These are phyloP conservation scores for Didymella segeticola DNA, from an alignment of 2,329 filamentous ascomycete species.

Conservation along the genomic window DNA sequence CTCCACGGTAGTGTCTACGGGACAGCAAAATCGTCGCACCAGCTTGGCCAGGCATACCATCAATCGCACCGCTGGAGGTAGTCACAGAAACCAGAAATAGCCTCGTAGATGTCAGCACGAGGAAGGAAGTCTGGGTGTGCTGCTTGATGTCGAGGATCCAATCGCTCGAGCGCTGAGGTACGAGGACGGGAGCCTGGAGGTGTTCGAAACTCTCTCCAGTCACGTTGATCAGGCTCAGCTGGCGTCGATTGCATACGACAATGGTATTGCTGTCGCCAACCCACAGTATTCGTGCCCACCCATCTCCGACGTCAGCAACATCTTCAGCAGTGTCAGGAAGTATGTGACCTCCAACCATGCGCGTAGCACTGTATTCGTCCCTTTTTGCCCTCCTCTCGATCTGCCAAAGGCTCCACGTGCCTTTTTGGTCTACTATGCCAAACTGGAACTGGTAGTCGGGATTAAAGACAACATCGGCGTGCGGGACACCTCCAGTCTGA, in stretches of 20 bases:
- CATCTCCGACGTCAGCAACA: constrained; percentile 45
- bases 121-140: constrained; percentile 59
- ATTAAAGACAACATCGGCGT: constrained; percentile 71
- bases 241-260: constrained; percentile 59
- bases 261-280: constrained; percentile 56
- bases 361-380: constrained; percentile 43
- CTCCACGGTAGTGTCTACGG: constrained; percentile 62
- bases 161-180: constrained; percentile 36
- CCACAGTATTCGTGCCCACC: constrained; percentile 61
- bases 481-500: constrained; percentile 62
- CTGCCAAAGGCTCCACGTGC: constrained; percentile 74
- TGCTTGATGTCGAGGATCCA: constrained; percentile 66
- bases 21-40: constrained; percentile 51
- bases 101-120: constrained; percentile 64
- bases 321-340: constrained; percentile 1
- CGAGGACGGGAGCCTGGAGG: constrained; percentile 34
- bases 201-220: constrained; percentile 23
- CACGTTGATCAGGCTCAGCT: constrained; percentile 47
- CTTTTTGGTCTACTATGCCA: constrained; percentile 69
- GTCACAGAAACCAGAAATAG: constrained; percentile 59
- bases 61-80: constrained; percentile 32
- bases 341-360: constrained; percentile 38
- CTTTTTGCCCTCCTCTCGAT: constrained; percentile 46
- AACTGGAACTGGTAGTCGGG: constrained; percentile 67
- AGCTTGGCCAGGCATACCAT: constrained; percentile 25